These are phyloP conservation scores for Heliamphora pulchella DNA, from an alignment of 179 eudicot species.

Conservation along the genomic window DNA sequence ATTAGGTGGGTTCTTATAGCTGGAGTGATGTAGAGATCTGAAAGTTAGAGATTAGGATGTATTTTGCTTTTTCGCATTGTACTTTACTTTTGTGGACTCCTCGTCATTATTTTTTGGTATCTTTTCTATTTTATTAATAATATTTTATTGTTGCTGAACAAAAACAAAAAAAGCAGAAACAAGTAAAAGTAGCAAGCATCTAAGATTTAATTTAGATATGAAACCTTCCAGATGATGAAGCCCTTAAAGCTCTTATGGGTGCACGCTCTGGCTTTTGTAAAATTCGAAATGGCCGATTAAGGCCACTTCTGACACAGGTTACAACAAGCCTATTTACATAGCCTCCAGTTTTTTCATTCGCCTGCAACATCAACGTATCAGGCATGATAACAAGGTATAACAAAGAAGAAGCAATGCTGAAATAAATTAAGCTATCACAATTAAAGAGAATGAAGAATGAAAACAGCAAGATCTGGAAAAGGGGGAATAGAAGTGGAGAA, in stretches of 20 bases:
- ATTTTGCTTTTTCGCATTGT: too few species aligned
- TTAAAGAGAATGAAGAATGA: not conserved
- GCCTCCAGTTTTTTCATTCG: conserved; percentile 78
- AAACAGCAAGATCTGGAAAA: not conserved
- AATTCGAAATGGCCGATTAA: conserved; percentile 82
- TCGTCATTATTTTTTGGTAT: too few species aligned
- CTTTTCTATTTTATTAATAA: too few species aligned
- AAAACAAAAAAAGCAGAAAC: conserved; percentile 3
- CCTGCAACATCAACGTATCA: conserved; percentile 39
- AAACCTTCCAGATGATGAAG: conserved; percentile 98
- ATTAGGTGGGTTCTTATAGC: not conserved
- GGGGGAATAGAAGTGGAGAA: not conserved
- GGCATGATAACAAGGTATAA: not conserved
- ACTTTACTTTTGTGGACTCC: too few species aligned
- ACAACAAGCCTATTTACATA: conserved; percentile 76
- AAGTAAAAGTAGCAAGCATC: conserved; percentile 13
- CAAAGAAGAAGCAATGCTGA: not conserved
- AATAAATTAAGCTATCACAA: conserved; percentile 8
- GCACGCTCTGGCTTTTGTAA: conserved; percentile 97
- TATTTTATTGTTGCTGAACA: too few species aligned
- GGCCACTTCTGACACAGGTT: conserved; percentile 92
- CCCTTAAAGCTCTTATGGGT: conserved; percentile 89
- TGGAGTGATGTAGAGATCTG: too few species aligned
- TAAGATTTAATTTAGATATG: not conserved
- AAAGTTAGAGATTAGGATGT: too few species aligned